Base-by-base conservation (phyloP, 176 grass and related monocot species). In the Poa pratensis region DNA sequence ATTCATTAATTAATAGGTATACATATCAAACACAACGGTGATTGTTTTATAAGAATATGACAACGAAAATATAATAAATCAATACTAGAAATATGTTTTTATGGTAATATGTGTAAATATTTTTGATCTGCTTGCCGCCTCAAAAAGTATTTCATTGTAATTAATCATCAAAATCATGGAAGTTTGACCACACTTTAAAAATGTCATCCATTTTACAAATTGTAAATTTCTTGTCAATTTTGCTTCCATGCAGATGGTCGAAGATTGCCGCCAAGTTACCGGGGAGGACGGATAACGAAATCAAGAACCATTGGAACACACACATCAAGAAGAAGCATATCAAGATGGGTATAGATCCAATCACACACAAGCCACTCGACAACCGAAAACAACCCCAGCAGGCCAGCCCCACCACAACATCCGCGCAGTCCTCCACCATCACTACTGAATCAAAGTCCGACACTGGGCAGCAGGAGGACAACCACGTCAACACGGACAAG, bases 251-350 rank as follows among this genome's bases (percentile, higher is more conserved):
- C 80, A 97, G 94, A 86, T 97, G 94, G 94, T 97, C 94, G 34
- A 97, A 92, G 73, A 97, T 97, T 80, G 94, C 94, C 65, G 91
- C 91, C 22, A 97, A 97, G 70, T 76, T 97, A 82, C 94, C 94
- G 0, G 94, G 94, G 58, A 89, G 94, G 78, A 97, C 94, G 0
- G 94, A 97, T 84, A 99, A 99, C 53, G 96, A 99, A 76, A 99
- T 99, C 52, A 99, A 99, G 86, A 99, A 99, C 82, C 91, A 96
- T 86, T 99, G 96, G 96, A 99, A 99, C 86, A 99, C 96, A 15
- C 96, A 96, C 88, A 99, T 99, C 79, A 99, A 99, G 91, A 92
- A 95, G 90, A 96, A 99, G 73, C 93, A 96, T 64, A 79, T 97
- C 69, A 97, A 94, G 84, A 94, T 92, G 89, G 94, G 94, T 11